Percentiles rank a stretch among this genome's conserved stretches.
Conservation (phyloP, 2,329 filamentous ascomycete genomes). For the Diaporthe longicolla region DNA sequence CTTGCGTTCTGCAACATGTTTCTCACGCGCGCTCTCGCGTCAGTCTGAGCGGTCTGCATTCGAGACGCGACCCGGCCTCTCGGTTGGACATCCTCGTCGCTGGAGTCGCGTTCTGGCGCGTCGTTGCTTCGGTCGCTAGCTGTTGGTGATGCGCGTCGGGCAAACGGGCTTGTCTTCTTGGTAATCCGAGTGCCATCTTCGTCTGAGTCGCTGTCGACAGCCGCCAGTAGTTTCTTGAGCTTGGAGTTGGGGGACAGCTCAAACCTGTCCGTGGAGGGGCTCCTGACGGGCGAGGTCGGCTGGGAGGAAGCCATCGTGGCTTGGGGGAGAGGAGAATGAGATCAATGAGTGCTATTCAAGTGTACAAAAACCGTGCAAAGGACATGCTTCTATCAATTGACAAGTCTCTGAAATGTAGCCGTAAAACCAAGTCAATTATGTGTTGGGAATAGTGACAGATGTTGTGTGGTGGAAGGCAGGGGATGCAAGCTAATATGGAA, state of each 20-base stretch:
- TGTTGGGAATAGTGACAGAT: not conserved
- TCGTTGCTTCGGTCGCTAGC: slow-evolving; percentile 20
- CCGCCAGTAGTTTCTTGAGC: slow-evolving; percentile 66
- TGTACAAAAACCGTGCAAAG: slow-evolving; percentile 10
- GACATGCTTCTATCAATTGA: slow-evolving; percentile 26
- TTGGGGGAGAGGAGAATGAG: slow-evolving; percentile 7
- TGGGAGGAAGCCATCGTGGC: slow-evolving; percentile 64
- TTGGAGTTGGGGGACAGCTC: slow-evolving; percentile 69
- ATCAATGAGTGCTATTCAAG: slow-evolving; percentile 6
- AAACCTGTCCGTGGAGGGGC: slow-evolving; percentile 59
- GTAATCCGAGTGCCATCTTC: slow-evolving; percentile 50
- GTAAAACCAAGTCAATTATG: not conserved
- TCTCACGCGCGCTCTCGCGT: slow-evolving; percentile 59
- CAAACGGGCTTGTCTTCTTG: slow-evolving; percentile 35
- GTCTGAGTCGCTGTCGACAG: slow-evolving; percentile 65
- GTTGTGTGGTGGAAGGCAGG: slow-evolving; percentile 17
- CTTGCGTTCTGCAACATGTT: slow-evolving; percentile 57
- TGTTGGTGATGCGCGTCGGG: slow-evolving; percentile 32
- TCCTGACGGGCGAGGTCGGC: slow-evolving; percentile 60
- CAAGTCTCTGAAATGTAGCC: not conserved
- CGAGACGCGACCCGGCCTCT: slow-evolving; percentile 75
- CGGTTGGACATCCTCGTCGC: slow-evolving; percentile 65
- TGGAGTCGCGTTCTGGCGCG: slow-evolving; percentile 37
- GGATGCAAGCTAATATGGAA: slow-evolving; percentile 18
- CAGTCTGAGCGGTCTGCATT: slow-evolving; percentile 63